Base-by-base conservation (phyloP, 495 filamentous ascomycete genomes). In the Aspergillus nidulans region DNA sequence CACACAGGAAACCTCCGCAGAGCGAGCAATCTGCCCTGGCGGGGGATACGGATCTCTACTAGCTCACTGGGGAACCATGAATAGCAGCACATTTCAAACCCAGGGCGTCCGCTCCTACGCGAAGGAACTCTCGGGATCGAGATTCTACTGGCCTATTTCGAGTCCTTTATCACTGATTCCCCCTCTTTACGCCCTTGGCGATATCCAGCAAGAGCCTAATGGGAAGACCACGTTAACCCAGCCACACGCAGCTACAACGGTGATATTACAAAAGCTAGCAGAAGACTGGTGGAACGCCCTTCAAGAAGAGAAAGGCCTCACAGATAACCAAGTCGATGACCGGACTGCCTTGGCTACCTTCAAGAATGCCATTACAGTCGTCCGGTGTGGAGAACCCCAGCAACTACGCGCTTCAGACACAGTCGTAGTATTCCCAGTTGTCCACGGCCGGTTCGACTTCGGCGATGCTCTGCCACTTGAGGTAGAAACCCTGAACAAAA, bases 21-120 rank as follows among this genome's bases (percentile, higher is more conserved):
- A n/a, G 9, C 36, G 58, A n/a, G 53, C 49, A 3, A 28, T 64
- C n/a, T 63, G 61, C 25, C 61, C 58, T 2, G 55, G 34, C 10
- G 53, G 53, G 12, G 61, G 58, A 15, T 63, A 42, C 39, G 21
- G 49, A 6, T 60, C 60, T 1, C 16, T 60, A 15, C 56, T 45
- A 52, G 26, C 24, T 15, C 51, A 62, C 38, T 62, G 52, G 45
- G 50, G 44, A 12, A 42, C 52, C 9, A 18, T 57, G 38, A 57
- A 50, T 26, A 41, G 41, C 13, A 52, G 42, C 38, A 46, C 13
- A 6, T 30, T 52, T 52, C 24, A 42, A 5, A 32, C 48, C 13
- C 46, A 56, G 38, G 38, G 39, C 36, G 48, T 56, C 19, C 52
- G 43, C 19, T 19, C 45, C 4, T 60, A 57, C 32, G 53, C 58